These are phyloP conservation scores for Chamaenerion angustifolium DNA, from an alignment of 345 rosid genomes.

Conservation along the genomic window DNA sequence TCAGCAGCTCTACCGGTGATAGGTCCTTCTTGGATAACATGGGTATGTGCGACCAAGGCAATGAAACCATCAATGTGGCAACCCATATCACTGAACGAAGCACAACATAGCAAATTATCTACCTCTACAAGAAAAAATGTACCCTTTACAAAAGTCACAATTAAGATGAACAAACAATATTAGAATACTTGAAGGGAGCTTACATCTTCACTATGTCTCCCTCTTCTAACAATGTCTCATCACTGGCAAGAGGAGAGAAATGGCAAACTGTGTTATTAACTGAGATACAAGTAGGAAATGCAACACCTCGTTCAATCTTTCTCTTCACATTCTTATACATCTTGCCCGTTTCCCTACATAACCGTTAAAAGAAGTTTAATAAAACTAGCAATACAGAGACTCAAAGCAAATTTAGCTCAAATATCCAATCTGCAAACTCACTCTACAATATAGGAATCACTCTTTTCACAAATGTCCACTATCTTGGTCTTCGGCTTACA, in stretches of 20 bases:
- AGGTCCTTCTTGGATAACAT: conserved; percentile 60
- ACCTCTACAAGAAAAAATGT: too few species aligned
- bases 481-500: conserved; percentile 75
- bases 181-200: conserved; percentile 8
- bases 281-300: conserved; percentile 84
- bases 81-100: conserved; percentile 67
- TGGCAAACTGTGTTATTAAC: conserved; percentile 78
- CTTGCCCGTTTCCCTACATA: conserved; percentile 1
- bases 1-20: conserved; percentile 66
- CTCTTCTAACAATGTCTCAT: conserved; percentile 57
- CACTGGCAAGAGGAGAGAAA: conserved; percentile 80
- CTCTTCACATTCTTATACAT: conserved; percentile 85
- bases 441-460: conserved; percentile 14
- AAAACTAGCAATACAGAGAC: too few species aligned
- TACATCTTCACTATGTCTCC: conserved; percentile 87
- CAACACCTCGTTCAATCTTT: conserved; percentile 85
- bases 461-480: conserved; percentile 81
- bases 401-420: conserved; percentile 13
- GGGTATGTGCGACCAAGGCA: conserved; percentile 80
- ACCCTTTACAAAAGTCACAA: not conserved
- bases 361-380: conserved; percentile 34
- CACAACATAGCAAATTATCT: conserved; percentile 2
- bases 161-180: not conserved
- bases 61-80: conserved; percentile 94
- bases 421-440: too few species aligned